These are phyloP conservation scores for Penicillium sp. DNA, from an alignment of 2,329 filamentous ascomycete genomes.

Conservation along the genomic window DNA sequence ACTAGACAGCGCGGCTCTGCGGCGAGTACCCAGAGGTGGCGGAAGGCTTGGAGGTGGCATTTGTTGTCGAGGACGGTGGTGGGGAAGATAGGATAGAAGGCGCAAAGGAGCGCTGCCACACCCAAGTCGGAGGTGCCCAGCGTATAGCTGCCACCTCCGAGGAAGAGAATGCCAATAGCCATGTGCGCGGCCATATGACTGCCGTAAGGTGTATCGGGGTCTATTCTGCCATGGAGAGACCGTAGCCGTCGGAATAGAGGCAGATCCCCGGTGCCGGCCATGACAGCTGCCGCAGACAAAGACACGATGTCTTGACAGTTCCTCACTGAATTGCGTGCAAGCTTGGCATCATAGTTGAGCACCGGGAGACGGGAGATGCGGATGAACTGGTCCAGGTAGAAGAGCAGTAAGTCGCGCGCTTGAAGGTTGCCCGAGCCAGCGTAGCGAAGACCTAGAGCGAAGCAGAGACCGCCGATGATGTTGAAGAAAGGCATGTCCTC, in stretches of 20 bases:
- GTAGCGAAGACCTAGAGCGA: slow-evolving; percentile 71
- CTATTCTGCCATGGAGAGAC: slow-evolving; percentile 82
- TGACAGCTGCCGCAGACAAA: slow-evolving; percentile 80
- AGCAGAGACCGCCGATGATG: slow-evolving; percentile 85
- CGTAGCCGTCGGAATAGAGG: slow-evolving; percentile 81
- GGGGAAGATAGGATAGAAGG: slow-evolving; percentile 94
- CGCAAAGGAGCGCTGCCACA: slow-evolving; percentile 79
- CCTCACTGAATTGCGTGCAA: slow-evolving; percentile 78
- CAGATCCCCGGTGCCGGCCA: slow-evolving; percentile 94
- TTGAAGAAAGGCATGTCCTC: slow-evolving; percentile 91
- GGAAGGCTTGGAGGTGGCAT: slow-evolving; percentile 91
- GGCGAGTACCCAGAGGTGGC: slow-evolving; percentile 95
- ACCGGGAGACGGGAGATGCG: slow-evolving; percentile 68
- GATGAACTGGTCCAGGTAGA: slow-evolving; percentile 85
- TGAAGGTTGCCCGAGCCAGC: slow-evolving; percentile 69
- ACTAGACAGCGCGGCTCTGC: slow-evolving; percentile 87
- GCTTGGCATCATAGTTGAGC: slow-evolving; percentile 75
- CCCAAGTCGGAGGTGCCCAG: slow-evolving; percentile 87
- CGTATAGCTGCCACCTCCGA: slow-evolving; percentile 89
- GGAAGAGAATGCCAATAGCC: slow-evolving; percentile 85
- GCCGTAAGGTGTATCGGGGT: slow-evolving; percentile 83
- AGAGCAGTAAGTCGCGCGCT: slow-evolving; percentile 79
- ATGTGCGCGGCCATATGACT: slow-evolving; percentile 92
- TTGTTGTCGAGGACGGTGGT: slow-evolving; percentile 88
- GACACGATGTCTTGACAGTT: slow-evolving; percentile 91